Evolutionary conservation across 306 rosid genomes (phyloP), one percentile per base, ranked within the genome.

Genomic region (Quercus aquifolioides): DNA sequence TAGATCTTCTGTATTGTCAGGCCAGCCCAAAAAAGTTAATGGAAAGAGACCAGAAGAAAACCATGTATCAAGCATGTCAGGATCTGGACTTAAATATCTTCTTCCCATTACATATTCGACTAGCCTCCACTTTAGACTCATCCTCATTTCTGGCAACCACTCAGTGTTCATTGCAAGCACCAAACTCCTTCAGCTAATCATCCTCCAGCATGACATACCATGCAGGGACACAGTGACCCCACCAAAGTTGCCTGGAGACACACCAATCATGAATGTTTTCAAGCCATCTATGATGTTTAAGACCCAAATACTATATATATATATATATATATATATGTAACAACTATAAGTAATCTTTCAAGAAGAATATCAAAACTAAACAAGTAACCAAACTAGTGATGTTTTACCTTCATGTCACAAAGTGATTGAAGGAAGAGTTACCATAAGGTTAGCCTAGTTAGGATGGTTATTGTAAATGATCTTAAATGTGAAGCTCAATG

Each of bases 61-160:
- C 99, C 99, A 95, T 19, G 99, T 93, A 84, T 95, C 99, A 56
- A 93, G 96, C 80, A 93, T 97, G 35, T 95, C 99, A 26, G 98
- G 98, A 80, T 95, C 99, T 88, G 59, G 98, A 71, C 55, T 52
- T 31, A 95, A 75, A 43, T 72, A 93, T 89, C 80, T 85, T 88
- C 93, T 87, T 89, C 72, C 97, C 97, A 9, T 73, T 64, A 81
- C 85, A 91, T 69, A 28, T 85, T 71, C 64, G 56, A 73, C 75
- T 79, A 75, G 96, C 96, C 87, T 86, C 91, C 80, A 76, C 77
- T 51, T 80, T 83, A 67, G 99, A 98, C 85, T 90, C 94, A 81
- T 80, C 88, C 77, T 82, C 89, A 56, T 85, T 95, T 90, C 91
- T 88, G 35, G 93, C 97, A 79, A 91, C 96, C 79, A 93, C 84